Evolutionary conservation across 352 stramenopile species (phyloP), one percentile per base, ranked within the genome.

Genomic region (Blastocystis hominis): DNA sequence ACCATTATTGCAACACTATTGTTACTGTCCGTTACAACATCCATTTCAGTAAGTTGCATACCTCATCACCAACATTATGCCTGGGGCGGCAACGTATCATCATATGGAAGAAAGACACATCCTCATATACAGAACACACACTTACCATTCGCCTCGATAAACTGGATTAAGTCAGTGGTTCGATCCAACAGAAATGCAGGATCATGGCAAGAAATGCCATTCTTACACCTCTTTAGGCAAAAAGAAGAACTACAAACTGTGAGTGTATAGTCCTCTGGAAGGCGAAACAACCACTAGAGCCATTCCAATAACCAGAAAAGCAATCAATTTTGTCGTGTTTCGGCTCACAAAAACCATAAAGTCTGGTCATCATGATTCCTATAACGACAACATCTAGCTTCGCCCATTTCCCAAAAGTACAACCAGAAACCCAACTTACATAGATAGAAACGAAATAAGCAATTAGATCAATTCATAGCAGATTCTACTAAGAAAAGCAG

Each of bases 31-130:
- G 42, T 40, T 46, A 78, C 62, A 78, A 46, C 7, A 42, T 56
- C 15, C 17, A 46, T 78, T 3, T 68, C 72, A 53, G 36, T 66
- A 34, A 13, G 30, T 17, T 76, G 40, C 10, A 72, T 30, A 44
- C 53, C 44, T 84, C 72, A 84, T 84, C 72, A 84, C 53, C 66
- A 53, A 54, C 34, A 84, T 34, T 84, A 84, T 84, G 72, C 66
- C 72, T 84, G 72, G 72, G 72, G 72, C 72, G 72, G 62, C 72
- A 84, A 69, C 9, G 7, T 24, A 5, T 84, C 72, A 84, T 84
- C 72, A 84, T 40, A 5, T 66, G 44, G n/a, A 3, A 84, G 5
- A 84, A 50, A 30, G 24, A 30, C 24, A 30, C 24, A 30, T 30
- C 24, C 24, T 30, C 24, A 30, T 30, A 30, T 30, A 30, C 24